phyloP scores from a whole-genome alignment of 495 filamentous ascomycete species.

The Trichoderma erinaceum region DNA sequence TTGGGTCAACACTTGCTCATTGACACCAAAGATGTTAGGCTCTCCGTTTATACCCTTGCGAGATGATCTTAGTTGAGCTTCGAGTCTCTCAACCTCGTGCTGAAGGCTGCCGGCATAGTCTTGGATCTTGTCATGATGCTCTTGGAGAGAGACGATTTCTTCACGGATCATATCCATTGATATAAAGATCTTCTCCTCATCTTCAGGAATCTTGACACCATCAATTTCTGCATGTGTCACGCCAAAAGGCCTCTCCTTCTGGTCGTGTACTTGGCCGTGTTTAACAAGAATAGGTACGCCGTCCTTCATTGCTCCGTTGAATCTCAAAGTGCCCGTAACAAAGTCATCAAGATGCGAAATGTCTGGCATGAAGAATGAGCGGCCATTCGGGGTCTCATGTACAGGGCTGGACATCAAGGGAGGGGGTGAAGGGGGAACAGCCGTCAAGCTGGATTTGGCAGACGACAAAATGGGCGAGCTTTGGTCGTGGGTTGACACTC shows the following conservation, averaged over 20 bases:
- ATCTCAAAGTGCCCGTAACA: constrained; percentile 28
- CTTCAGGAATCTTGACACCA: constrained; percentile 34
- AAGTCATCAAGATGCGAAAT: constrained; percentile 32
- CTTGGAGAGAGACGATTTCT: constrained; percentile 42
- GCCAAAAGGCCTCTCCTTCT: constrained; percentile 25
- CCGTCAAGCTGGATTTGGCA: constrained; percentile 15
- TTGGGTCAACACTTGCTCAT: constrained; percentile 28
- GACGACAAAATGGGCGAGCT: constrained; percentile 12
- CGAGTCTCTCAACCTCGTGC: constrained; percentile 38
- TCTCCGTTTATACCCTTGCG: neutral
- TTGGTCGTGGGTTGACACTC: neutral
- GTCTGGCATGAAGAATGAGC: constrained; percentile 31
- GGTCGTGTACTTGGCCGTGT: constrained; percentile 31
- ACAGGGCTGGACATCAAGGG: neutral
- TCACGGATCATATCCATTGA: constrained; percentile 51
- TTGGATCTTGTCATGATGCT: constrained; percentile 44
- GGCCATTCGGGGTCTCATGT: constrained; percentile 18
- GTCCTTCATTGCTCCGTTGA: constrained; percentile 35
- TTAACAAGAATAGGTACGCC: constrained; percentile 44
- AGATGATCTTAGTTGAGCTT: constrained; percentile 31
- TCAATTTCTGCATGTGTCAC: constrained; percentile 36
- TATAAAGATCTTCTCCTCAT: constrained; percentile 46
- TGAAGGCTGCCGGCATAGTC: constrained; percentile 44
- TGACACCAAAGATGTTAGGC: constrained; percentile 21
- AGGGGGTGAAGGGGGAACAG: constrained; percentile 11